Base-by-base conservation (phyloP, 1,284 basidiomycete species). In the Sanguinoderma infundibulare region DNA sequence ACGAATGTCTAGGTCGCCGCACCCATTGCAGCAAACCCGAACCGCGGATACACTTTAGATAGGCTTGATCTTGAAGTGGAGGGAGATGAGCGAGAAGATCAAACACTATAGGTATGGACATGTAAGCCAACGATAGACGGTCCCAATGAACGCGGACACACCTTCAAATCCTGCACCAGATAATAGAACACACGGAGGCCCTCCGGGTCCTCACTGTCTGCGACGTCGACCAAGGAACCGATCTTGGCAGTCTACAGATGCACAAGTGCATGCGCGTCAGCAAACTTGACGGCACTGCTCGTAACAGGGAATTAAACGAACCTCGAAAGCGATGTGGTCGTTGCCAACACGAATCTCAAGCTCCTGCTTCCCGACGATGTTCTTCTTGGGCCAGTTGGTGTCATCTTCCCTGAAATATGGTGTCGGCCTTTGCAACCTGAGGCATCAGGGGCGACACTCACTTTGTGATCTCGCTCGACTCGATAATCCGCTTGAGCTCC, bases 51-150 rank as follows among this genome's bases (percentile, higher is more conserved):
- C n/a, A n/a, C n/a, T 39, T 78, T 87, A 94, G 72, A 95, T 98
- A 20, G 97, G 97, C 84, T 99, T 98, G 85, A 99, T 98, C 82
- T 98, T 98, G 90, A 98, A 98, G 82, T 99, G 96, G 46, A 98
- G 85, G 14, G 94, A 95, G 75, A 98, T 98, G 66, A 99, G 85
- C 20, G 96, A 98, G 78, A 98, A 98, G 69, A 98, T 96, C 66
- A 98, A 86, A 77, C 96, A 98, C 96, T 98, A 72, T 1, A 59
- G 17, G 46, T 26, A 26, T 38, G 53, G 59, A n/a, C 63, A 49
- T 35, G 32, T 24, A 54, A 5, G 22, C 9, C 35, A 3, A 3
- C 5, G 7, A 14, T 0, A 35, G 20, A 7, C 5, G 4, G 3
- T 26, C 22, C 9, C 36, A 34, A 39, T 4, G 9, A 24, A 17